These are phyloP conservation scores for Suillus subluteus DNA, from an alignment of 768 basidiomycete species.

Conservation along the genomic window DNA sequence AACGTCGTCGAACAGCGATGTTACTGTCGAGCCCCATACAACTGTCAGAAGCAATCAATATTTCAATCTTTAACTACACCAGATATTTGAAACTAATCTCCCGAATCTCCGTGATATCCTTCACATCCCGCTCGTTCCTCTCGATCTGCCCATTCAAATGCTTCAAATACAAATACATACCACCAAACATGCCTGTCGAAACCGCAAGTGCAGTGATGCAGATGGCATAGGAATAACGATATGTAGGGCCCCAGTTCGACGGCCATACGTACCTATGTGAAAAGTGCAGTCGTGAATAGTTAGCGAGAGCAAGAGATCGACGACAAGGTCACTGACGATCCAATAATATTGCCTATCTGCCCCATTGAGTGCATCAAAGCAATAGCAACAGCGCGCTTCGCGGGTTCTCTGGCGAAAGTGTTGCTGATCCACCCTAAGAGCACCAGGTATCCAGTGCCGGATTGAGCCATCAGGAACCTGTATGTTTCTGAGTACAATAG, in stretches of 20 bases:
- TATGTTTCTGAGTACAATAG: background rate
- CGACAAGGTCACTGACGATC: background rate
- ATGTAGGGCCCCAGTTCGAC: background rate
- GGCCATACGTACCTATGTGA: background rate
- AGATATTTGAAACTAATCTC: background rate
- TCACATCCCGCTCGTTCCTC: background rate
- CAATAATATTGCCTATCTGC: background rate
- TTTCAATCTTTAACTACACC: background rate
- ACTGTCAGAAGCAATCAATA: too few relatives aligned
- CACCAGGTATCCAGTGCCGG: background rate
- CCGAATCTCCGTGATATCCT: background rate
- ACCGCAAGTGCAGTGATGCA: background rate
- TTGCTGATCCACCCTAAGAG: background rate
- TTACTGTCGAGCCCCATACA: too few relatives aligned
- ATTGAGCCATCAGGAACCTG: background rate
- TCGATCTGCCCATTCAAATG: background rate
- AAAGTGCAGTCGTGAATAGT: background rate
- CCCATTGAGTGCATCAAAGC: background rate
- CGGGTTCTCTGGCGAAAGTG: conserved; percentile 2
- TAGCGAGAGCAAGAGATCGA: background rate
- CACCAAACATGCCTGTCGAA: background rate
- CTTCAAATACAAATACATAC: background rate
- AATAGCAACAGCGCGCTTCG: conserved; percentile 1
- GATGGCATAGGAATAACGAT: background rate
- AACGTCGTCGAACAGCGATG: too few relatives aligned